Evolutionary conservation across 257 asterid genomes (phyloP), one percentile per base, ranked within the genome.

Genomic region (Nicotiana benthamiana): DNA sequence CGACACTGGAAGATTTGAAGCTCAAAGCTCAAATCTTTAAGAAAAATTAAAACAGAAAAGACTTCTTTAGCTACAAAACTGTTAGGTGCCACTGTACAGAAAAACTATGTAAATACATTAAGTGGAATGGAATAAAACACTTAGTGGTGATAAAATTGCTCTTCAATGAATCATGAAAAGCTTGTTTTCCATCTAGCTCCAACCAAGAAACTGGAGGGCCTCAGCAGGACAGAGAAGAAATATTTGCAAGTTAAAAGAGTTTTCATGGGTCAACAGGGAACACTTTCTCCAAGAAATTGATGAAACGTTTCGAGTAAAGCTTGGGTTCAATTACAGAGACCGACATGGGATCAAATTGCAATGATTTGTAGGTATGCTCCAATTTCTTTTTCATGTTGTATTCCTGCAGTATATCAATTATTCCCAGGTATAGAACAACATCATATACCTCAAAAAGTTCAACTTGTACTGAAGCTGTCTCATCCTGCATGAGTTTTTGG

Each of bases 371-470:
- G 0, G 84, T 79, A 60, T 90, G 96, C 88, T 95, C 99, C 27
- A 92, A 24, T 75, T 89, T 93, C 95, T 95, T 95, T 80, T 68
- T 92, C 84, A 85, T n/a, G 91, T 92, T 93, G 90, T 91, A 93
- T 40, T 91, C 91, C 91, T 95, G 99, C 77, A 95, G 79, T 86
- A 95, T 89, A 83, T 95, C 99, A 9, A 95, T 95, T 22, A 93
- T 83, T 72, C 99, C 99, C 32, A 95, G 93, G 83, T 92, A 95
- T 40, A 95, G 96, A 82, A 95, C 97, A 11, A 93, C 97, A 40
- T 95, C 98, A 36, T 95, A 93, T 34, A 93, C 97, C 89, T 92
- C 98, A 68, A 92, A 93, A 12, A 95, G 96, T 80, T 95, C 98
- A 4, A 89, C 89, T 83, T 90, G 95, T 8, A 86, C 85, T 8